Evolutionary conservation across 2,329 filamentous ascomycete species (phyloP).

Genomic region (Alternaria brassicae): DNA sequence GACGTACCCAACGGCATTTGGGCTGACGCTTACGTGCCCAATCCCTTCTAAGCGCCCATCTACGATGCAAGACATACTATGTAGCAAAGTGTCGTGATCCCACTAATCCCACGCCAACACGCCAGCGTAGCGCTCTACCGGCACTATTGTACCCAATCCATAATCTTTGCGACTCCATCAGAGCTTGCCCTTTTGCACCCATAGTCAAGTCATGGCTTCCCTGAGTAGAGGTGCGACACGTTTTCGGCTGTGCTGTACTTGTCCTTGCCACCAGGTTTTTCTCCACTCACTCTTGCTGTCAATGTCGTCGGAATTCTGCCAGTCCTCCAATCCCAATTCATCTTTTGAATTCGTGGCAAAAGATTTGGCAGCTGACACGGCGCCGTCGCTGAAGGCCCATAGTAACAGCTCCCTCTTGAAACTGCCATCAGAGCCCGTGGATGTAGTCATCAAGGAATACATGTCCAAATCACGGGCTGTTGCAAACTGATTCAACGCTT

Average conservation of each 20-base stretch:
- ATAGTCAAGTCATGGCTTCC: constrained; percentile 48
- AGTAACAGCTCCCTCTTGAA: constrained; percentile 74
- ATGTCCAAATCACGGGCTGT: constrained; percentile 67
- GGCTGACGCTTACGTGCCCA: constrained; percentile 35
- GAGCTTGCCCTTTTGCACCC: constrained; percentile 1
- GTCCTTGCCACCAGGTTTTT: constrained; percentile 70
- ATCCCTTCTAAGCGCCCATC: constrained; percentile 32
- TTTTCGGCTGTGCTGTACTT: constrained; percentile 67
- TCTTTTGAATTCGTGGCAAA: constrained; percentile 61
- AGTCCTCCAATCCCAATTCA: constrained; percentile 64
- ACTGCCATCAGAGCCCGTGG: constrained; percentile 56
- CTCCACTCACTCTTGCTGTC: constrained; percentile 55
- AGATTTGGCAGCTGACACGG: constrained; percentile 58
- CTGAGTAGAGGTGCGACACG: constrained; percentile 67
- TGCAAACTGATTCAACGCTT: constrained; percentile 61
- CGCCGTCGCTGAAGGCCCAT: constrained; percentile 64
- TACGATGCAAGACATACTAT: constrained; percentile 25
- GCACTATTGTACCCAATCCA: neutral
- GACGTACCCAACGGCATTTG: constrained; percentile 15
- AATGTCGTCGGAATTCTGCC: constrained; percentile 59
- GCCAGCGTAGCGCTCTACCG: constrained; percentile 18
- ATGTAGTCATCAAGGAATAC: constrained; percentile 74
- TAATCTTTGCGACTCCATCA: neutral
- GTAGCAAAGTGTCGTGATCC: constrained; percentile 26
- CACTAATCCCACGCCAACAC: constrained; percentile 21